Evolutionary conservation across 2,329 filamentous ascomycete species (phyloP), one percentile per base, ranked within the genome.

Genomic region (Ophiostoma piceae): DNA sequence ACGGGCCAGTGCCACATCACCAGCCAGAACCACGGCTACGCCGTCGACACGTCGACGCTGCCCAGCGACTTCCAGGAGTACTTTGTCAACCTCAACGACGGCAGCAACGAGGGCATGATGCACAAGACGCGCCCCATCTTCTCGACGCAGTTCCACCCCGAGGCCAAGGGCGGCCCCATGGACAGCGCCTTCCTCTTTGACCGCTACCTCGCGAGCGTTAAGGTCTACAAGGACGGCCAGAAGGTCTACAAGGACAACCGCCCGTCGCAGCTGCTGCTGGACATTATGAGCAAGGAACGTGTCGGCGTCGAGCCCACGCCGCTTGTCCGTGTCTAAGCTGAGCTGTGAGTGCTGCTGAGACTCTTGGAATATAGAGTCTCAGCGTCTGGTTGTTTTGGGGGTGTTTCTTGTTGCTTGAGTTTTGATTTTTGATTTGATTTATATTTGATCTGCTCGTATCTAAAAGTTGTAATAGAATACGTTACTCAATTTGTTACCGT

Each of bases 1-100:
- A 98, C 94, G 51, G 94, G 95, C 71, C 92, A 94, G 80, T 98
- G 95, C 88, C 94, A 98, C 84, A 98, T 98, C 80, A 98, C 94
- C 71, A 94, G 90, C 79, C 95, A 99, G 85, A 98, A 98, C 84
- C 95, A 98, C 82, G 95, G 95, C 73, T 99, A 98, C 77, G 95
- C 94, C 62, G 92, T 99, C 71, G 94, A 98, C 77, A 87, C 91
- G 6, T 85, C 86, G 71, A 97, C 92, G 12, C 84, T 99, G 57
- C 88, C 92, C 69, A 84, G 82, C 69, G 93, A 97, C 51, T 99
- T 93, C 88, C 95, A 94, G 85, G 94, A 97, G 80, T 98, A 96
- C 85, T 99, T 98, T 79, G 90, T 96, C 80, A 98, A 99, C 85
- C 85, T 98, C 74, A 99, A 98, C 81, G 95, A 99, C 78, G 92